Evolutionary conservation across 306 rosid species (phyloP).

Genomic region (Vigna trinervia): DNA sequence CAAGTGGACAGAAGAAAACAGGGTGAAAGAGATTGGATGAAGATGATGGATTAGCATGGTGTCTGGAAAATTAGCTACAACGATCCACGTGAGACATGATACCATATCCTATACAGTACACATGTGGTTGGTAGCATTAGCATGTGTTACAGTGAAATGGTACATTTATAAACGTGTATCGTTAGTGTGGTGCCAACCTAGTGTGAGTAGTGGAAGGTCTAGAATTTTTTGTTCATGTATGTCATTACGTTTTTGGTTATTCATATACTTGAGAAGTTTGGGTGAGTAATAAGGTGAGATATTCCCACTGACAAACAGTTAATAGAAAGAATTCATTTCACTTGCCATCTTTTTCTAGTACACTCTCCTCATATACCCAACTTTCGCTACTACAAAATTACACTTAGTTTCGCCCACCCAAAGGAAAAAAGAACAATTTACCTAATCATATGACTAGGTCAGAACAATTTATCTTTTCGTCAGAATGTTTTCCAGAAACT

Average conservation of each 20-base stretch:
- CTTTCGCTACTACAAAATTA: too few relatives aligned
- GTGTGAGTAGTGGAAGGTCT: background rate
- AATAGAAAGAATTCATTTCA: background rate
- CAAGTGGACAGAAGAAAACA: slow-evolving; percentile 34
- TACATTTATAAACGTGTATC: background rate
- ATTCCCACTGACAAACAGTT: background rate
- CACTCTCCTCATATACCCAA: too few relatives aligned
- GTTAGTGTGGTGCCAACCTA: background rate
- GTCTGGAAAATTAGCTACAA: background rate
- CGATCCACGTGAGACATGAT: background rate
- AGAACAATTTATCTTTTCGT: too few relatives aligned
- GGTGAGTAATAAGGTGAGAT: background rate
- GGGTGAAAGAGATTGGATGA: background rate
- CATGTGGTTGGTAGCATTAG: background rate
- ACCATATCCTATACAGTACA: background rate
- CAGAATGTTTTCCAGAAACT: too few relatives aligned
- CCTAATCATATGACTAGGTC: too few relatives aligned
- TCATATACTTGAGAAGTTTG: background rate
- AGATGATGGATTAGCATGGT: background rate
- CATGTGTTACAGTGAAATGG: background rate
- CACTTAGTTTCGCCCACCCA: too few relatives aligned
- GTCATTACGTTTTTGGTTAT: too few relatives aligned
- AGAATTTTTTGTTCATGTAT: background rate
- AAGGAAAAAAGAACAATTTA: too few relatives aligned
- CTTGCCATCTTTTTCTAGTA: too few relatives aligned